phyloP scores from a whole-genome alignment of 2,329 filamentous ascomycete genomes.

The Westerdykella aurantiaca region DNA sequence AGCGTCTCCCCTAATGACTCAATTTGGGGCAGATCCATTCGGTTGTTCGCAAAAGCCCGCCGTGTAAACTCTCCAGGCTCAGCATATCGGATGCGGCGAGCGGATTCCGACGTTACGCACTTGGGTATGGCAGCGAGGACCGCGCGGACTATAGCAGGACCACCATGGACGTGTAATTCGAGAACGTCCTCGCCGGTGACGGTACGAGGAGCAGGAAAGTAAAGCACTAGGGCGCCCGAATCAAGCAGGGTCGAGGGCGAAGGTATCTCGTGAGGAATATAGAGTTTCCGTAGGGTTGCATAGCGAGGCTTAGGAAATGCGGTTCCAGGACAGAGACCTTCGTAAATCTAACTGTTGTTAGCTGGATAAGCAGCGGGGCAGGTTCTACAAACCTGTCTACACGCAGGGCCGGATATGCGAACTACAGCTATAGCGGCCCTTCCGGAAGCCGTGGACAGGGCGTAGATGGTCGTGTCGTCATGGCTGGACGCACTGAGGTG shows the following conservation, averaged over 20 bases:
- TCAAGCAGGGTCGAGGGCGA: slow-evolving; percentile 56
- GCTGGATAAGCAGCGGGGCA: not conserved
- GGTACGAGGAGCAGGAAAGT: slow-evolving; percentile 74
- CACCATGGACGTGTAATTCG: slow-evolving; percentile 92
- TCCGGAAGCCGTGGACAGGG: slow-evolving; percentile 79
- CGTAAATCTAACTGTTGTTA: slow-evolving; percentile 53
- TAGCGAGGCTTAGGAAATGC: slow-evolving; percentile 53
- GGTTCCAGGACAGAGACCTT: slow-evolving; percentile 54
- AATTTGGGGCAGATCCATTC: slow-evolving; percentile 80
- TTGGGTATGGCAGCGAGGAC: slow-evolving; percentile 70
- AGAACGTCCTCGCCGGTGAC: slow-evolving; percentile 90
- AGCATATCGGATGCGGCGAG: slow-evolving; percentile 65
- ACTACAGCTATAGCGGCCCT: slow-evolving; percentile 87
- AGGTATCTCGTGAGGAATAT: slow-evolving; percentile 47
- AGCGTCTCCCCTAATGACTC: slow-evolving; percentile 59
- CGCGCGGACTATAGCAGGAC: slow-evolving; percentile 79
- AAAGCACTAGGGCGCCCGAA: slow-evolving; percentile 71
- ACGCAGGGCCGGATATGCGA: slow-evolving; percentile 75
- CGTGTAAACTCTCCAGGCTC: slow-evolving; percentile 94
- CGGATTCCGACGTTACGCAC: slow-evolving; percentile 30
- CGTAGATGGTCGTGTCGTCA: slow-evolving; percentile 68
- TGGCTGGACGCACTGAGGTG: slow-evolving; percentile 6
- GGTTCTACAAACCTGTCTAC: slow-evolving; percentile 51
- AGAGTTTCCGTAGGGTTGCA: slow-evolving; percentile 70
- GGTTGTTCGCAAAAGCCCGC: slow-evolving; percentile 80